Base-by-base conservation (phyloP, 2,329 filamentous ascomycete genomes). In the Colletotrichum sidae region DNA sequence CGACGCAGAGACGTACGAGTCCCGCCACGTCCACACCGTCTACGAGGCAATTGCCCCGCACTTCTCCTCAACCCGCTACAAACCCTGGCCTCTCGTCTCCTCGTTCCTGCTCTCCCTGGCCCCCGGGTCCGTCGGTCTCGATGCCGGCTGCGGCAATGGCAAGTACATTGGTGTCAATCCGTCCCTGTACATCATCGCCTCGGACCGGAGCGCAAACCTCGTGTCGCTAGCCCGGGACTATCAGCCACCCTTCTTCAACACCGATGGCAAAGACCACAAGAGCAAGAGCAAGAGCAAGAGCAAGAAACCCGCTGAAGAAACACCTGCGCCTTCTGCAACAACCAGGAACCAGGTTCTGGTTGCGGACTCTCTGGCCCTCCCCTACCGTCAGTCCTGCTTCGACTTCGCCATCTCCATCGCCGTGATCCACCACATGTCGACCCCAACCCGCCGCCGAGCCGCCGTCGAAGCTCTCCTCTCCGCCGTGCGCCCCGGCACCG, bases 331-430 rank as follows among this genome's bases (percentile, higher is more conserved):
- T 52, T 25, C 37, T 10, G 10, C 25, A 34, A 9, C 25, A 25
- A 44, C 61, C 7, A 55, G 54, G n/a, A 68, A 68, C 55, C 86
- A 90, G 67, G 88, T 90, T 15, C 77, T 93, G 38, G 89, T 97
- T 45, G 94, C 94, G 41, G 95, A 98, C 76, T 91, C 89, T 54
- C 84, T 98, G 8, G 84, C 84, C n/a, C 85, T 97, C 17, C 96
- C 96, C 4, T 95, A 97, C 76, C 91, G 88, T 46, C 63, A 71
- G 8, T 72, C 71, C 65, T 75, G 69, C 68, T 81, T 72, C 75
- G 95, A 98, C 78, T 98, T 98, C 76, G 94, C 88, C 62, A 96
- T 98, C 70, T 96, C 91, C 72, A 94, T 99, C 72, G 96, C 96
- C 52, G 96, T 98, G 10, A 84, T 98, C 38, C 96, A 98, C 80